These are phyloP conservation scores for Daucus carota DNA, from an alignment of 129 eudicot genomes.

Conservation along the genomic window DNA sequence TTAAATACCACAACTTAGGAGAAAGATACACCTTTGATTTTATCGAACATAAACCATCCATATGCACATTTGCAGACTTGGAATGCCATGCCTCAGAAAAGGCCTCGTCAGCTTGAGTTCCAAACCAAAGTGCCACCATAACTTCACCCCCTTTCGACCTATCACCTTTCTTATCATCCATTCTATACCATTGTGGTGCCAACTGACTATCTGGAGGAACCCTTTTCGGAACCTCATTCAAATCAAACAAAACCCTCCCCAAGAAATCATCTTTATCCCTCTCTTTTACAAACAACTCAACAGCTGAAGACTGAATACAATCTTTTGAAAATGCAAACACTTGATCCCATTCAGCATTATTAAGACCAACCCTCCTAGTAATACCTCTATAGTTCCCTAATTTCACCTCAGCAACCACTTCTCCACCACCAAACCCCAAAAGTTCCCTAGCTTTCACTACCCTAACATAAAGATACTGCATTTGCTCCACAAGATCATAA, in stretches of 20 bases:
- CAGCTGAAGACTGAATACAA: conserved; percentile 71
- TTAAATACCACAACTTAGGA: conserved; percentile 84
- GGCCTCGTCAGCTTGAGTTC: conserved; percentile 97
- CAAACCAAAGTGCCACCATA: conserved; percentile 92
- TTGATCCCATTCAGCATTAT: conserved; percentile 79
- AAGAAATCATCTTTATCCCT: conserved; percentile 70
- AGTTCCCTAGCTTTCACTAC: conserved; percentile 74
- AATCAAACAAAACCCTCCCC: conserved; percentile 91
- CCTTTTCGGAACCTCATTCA: conserved; percentile 80
- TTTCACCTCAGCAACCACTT: conserved; percentile 82
- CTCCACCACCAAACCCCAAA: conserved; percentile 57
- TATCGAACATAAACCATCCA: conserved; percentile 66
- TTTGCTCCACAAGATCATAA: conserved; percentile 88
- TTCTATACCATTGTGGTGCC: conserved; percentile 91
- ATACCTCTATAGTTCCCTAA: conserved; percentile 90
- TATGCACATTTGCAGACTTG: conserved; percentile 76
- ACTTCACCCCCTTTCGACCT: conserved; percentile 72
- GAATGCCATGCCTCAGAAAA: conserved; percentile 98
- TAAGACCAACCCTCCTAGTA: conserved; percentile 51
- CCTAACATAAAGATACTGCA: conserved; percentile 85
- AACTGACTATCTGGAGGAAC: conserved; percentile 88
- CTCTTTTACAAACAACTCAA: conserved; percentile 74
- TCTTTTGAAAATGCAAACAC: conserved; percentile 87
- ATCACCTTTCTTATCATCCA: conserved; percentile 89
- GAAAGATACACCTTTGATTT: conserved; percentile 90